Base-by-base conservation (phyloP, 768 basidiomycete species). In the Naganishia antarctica region DNA sequence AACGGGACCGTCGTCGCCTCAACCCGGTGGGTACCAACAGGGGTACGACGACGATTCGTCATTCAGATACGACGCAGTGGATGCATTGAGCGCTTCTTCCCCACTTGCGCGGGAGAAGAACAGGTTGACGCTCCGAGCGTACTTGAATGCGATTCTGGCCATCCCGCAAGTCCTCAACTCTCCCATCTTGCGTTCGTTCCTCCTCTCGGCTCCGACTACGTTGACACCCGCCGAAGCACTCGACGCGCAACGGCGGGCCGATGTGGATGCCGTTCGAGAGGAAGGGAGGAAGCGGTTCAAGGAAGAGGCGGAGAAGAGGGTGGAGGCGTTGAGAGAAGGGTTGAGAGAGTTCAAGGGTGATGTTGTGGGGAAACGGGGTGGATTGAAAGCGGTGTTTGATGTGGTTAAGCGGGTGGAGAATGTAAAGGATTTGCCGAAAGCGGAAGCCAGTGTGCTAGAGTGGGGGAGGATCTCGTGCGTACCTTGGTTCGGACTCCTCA, bases 391-490 rank as follows among this genome's bases (percentile, higher is more conserved):
- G 62, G 82, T 98, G n/a, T 99, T 99, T 72, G 84, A 85, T 12
- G 87, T 87, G 5, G 88, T 99, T 75, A 88, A 90, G 78, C 78
- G 83, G 43, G 93, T 88, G 4, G 84, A 88, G 8, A 80, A 86
- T 63, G 85, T 93, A 9, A 82, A 83, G 63, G 84, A 86, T 71
- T 79, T 99, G 46, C 94, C 96, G 6, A 75, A 80, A 7, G 90
- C 93, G 66, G 97, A 92, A 71, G 82, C 84, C 68, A 89, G 91
- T 43, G 91, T 97, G 48, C 74, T 94, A 7, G 94, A 98, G 77
- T 99, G 96, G 94, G 96, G 89, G 5, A 81, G 93, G 61, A 96
- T 97, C 73, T 94, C 94, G 91, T 94, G 65, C 73, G 91, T 25
- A 34, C 41, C 25, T 4, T 26, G n/a, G 3, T 31, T 50, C 13